These are phyloP conservation scores for Cladorrhinum sp. DNA, from an alignment of 2,329 filamentous ascomycete genomes.

Conservation along the genomic window DNA sequence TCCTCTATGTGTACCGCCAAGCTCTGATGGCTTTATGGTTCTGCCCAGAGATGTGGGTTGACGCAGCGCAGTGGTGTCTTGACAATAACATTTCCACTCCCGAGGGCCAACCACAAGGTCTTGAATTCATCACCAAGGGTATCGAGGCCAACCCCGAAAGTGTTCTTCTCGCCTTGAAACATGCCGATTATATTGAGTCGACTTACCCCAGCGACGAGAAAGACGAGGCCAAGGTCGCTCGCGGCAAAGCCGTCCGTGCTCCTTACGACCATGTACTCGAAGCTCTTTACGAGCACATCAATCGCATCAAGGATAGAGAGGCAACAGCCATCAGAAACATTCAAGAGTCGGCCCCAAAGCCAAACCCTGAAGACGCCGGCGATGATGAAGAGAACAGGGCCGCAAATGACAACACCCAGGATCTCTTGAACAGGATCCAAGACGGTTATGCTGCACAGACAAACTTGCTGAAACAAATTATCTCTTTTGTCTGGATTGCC, in stretches of 20 bases:
- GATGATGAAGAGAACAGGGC: conserved; percentile 53
- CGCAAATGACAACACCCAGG: conserved; percentile 58
- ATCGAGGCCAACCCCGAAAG: conserved; percentile 91
- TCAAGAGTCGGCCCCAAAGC: conserved; percentile 48
- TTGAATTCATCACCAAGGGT: conserved; percentile 77
- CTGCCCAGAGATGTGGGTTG: conserved; percentile 94
- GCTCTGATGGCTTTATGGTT: conserved; percentile 90
- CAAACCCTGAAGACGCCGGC: conserved; percentile 38
- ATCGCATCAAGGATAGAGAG: conserved; percentile 66
- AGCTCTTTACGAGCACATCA: conserved; percentile 81
- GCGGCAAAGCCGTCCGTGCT: conserved; percentile 73
- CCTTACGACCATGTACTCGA: conserved; percentile 82
- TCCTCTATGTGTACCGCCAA: conserved; percentile 90
- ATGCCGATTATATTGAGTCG: conserved; percentile 81
- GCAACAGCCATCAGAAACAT: conserved; percentile 55
- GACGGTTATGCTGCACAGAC: conserved; percentile 70
- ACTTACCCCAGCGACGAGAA: conserved; percentile 74
- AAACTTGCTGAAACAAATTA: conserved; percentile 73
- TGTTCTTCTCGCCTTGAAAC: conserved; percentile 82
- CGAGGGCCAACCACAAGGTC: conserved; percentile 50
- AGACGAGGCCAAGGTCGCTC: conserved; percentile 69
- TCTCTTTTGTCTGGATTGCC: conserved; percentile 93
- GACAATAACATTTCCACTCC: conserved; percentile 68
- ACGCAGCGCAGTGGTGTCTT: conserved; percentile 90
- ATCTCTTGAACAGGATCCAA: conserved; percentile 59